A percentile compares a stretch with the other conserved stretches of the same genome.
Evolutionary conservation across 352 stramenopile species (phyloP).

Genomic region (Pythium aphanidermatum): DNA sequence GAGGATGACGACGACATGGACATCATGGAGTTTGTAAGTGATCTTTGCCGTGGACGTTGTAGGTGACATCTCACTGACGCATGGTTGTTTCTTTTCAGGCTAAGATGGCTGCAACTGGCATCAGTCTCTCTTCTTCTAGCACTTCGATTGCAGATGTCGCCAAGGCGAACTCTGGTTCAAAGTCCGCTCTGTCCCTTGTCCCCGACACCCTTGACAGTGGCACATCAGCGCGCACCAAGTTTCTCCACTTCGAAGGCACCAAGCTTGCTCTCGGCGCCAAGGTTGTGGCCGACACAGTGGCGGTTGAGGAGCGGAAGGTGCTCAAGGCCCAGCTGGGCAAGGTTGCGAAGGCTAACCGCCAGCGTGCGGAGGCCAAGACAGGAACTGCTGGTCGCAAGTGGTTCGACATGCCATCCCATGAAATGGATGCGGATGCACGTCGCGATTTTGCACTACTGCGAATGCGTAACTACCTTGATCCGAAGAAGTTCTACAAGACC

Average conservation of each 20-base stretch:
- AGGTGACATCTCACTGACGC: too few relatives aligned
- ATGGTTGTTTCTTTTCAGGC: slow-evolving; percentile 12
- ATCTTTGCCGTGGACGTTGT: too few relatives aligned
- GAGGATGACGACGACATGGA: slow-evolving; percentile 31
- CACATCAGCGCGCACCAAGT: slow-evolving; percentile 36
- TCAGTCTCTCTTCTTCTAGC: slow-evolving; percentile 14
- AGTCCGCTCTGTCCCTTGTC: slow-evolving; percentile 7
- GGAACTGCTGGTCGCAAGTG: slow-evolving; percentile 73
- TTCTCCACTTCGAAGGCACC: slow-evolving; percentile 38
- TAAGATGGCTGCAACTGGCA: slow-evolving; percentile 19
- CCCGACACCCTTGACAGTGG: slow-evolving; percentile 55
- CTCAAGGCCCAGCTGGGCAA: slow-evolving; percentile 33
- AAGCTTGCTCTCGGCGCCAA: slow-evolving; percentile 28
- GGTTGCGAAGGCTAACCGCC: slow-evolving; percentile 34
- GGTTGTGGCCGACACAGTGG: slow-evolving; percentile 34
- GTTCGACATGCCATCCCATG: slow-evolving; percentile 90
- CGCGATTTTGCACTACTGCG: slow-evolving; percentile 90
- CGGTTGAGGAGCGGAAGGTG: slow-evolving; percentile 41
- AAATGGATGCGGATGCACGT: slow-evolving; percentile 84
- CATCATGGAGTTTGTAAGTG: slow-evolving; percentile 46
- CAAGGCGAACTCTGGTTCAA: background rate
- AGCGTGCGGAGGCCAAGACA: slow-evolving; percentile 44
- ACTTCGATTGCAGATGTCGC: background rate
- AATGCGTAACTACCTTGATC: slow-evolving; percentile 94
- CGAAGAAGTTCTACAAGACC: slow-evolving; percentile 97